Base-by-base conservation (phyloP, 768 basidiomycete species). In the Rubroboletus pulcherrimus region DNA sequence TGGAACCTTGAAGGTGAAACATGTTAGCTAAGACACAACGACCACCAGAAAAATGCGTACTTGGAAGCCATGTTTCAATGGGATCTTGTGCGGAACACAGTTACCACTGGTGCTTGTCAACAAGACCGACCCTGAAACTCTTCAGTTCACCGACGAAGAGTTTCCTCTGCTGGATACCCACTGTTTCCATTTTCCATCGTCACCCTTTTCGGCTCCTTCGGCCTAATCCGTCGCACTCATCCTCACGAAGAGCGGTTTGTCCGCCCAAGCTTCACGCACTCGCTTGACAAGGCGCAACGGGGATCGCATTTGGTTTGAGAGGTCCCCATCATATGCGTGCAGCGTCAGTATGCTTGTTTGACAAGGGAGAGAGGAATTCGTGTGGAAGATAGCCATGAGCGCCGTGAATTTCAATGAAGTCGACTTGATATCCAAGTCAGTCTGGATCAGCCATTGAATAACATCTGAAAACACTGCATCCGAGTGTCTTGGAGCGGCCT, bases 91-190 rank as follows among this genome's bases (percentile, higher is more conserved):
- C 49, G 77, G 61, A 4, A 58, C 66, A 75, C 81, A 86, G 61
- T 86, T 85, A 4, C 88, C 88, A 14, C 87, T 90, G 3, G 78
- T 77, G 39, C 81, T 84, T 46, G 79, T 95, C 89, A 48, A 95
- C 67, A n/a, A 95, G 73, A 65, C 93, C 91, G 12, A 92, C 77
- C 8, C 86, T 88, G 5, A 83, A 59, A 52, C 81, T 75, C 62
- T 79, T 68, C 63, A 92, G 67, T 66, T 82, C 78, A 14, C 77
- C 77, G 2, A 77, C 76, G 31, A 85, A 76, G 34, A 84, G 63
- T 33, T 75, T 84, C 66, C 81, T 88, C 70, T 93, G 91, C 64
- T 91, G 85, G 49, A 91, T 74, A 11, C 90, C 91, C 88, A 90
- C 49, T 82, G 78, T 54, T 75, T 77, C 81, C 81, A 90, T 51